Base-by-base conservation (phyloP, 768 basidiomycete genomes). In the Podaxis sp. region DNA sequence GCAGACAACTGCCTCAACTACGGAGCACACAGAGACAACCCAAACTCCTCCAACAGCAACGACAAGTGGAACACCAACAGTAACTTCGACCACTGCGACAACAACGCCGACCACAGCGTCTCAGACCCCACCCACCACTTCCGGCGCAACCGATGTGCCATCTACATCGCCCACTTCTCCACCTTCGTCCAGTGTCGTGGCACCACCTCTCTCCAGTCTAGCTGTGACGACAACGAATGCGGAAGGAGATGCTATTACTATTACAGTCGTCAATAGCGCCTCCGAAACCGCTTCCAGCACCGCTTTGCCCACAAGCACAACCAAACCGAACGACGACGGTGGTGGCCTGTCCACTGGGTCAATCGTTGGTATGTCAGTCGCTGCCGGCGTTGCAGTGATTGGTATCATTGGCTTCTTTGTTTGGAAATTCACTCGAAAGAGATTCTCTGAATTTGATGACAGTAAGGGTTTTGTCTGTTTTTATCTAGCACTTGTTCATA, bases 351-450 rank as follows among this genome's bases (percentile, higher is more conserved):
- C 85, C 48, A 87, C 82, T 4, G 88, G 89, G 3, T 88, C 89
- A 42, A 90, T 94, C 67, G 71, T 93, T 47, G 92, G 91, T 36
- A 77, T 94, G 61, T 87, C 90, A 0, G 90, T 93, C 23, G 86
- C 90, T 2, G 92, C 90, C 46, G 92, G 90, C 57, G 76, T 93
- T 57, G 88, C 90, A 23, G 72, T 87, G 18, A 72, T 94, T 65
- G 88, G 82, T 9, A 79, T 94, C 55, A 73, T 87, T 55, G 84
- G 77, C 14, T 94, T 94, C 76, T 82, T 92, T 64, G 75, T 90
- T 38, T 94, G 93, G 92, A 94, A 94, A 73, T 84, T 92, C 69
- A 90, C 89, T 2, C 80, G 88, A 68, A 94, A 93, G 71, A 87
- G 88, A 60, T 85, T 87, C 68, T 63, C 77, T 25, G 84, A 88